phyloP scores from a whole-genome alignment of 129 eudicot species.

The Cynara cardunculus region DNA sequence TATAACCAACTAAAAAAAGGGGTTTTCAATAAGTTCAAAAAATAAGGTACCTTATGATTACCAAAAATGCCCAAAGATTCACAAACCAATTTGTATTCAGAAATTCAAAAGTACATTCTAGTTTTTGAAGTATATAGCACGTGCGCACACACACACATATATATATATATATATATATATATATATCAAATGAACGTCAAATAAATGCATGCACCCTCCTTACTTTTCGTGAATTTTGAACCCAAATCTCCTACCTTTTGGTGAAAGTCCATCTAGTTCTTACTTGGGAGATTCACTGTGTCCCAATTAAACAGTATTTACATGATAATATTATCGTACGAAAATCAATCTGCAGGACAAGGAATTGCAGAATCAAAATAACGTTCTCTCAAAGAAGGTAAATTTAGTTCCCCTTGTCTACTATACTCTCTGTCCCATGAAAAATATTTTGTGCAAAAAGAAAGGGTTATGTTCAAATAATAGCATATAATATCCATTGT shows the following conservation, averaged over 20 bases:
- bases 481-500: too few species aligned
- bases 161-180: too few species aligned
- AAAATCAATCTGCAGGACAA: conserved; percentile 45
- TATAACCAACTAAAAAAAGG: too few species aligned
- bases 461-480: too few species aligned
- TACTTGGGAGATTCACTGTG: not conserved
- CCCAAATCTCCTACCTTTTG: too few species aligned
- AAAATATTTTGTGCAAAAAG: not conserved
- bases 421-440: not conserved
- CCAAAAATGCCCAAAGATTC: not conserved
- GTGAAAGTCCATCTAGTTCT: not conserved
- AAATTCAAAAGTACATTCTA: too few species aligned
- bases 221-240: too few species aligned
- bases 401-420: not conserved
- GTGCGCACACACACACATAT: too few species aligned
- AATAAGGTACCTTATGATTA: not conserved
- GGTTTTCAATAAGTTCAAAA: not conserved
- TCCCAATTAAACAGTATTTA: not conserved
- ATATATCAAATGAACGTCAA: too few species aligned
- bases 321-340: not conserved
- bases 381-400: conserved; percentile 53
- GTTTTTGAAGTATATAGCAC: not conserved
- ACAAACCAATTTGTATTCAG: not conserved
- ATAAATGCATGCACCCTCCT: too few species aligned
- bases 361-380: conserved; percentile 65